These are phyloP conservation scores for Aspergillus latus DNA, from an alignment of 2,329 filamentous ascomycete species.

Conservation along the genomic window DNA sequence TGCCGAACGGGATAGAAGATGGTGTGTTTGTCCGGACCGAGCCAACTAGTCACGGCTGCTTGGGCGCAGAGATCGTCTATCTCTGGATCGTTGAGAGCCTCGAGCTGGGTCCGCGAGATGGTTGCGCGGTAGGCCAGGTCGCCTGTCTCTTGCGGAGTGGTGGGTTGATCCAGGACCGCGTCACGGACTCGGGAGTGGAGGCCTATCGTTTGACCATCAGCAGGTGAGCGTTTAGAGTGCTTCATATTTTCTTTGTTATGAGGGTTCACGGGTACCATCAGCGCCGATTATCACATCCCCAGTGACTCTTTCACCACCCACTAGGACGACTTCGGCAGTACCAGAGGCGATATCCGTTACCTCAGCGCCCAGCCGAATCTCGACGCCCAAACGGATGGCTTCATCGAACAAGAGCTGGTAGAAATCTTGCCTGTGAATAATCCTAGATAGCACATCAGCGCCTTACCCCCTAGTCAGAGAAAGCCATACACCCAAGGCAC, in stretches of 20 bases:
- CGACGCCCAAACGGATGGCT: conserved; percentile 16
- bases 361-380: conserved; percentile 10
- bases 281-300: conserved; percentile 23
- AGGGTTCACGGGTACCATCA: conserved; percentile 15
- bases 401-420: conserved; percentile 20
- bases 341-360: conserved; percentile 13
- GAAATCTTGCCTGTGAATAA: conserved; percentile 25
- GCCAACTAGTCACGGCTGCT: conserved; percentile 58
- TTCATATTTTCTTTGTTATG: too few species aligned
- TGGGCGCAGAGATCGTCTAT: conserved; percentile 44
- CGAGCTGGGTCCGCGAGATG: conserved; percentile 35
- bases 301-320: conserved; percentile 6
- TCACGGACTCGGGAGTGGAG: conserved; percentile 19
- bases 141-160: conserved; percentile 56
- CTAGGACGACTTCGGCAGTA: conserved; percentile 9
- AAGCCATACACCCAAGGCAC: conserved; percentile 25
- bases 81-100: conserved; percentile 44
- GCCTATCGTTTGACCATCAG: conserved; percentile 4
- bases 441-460: conserved; percentile 9
- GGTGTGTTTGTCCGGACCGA: conserved; percentile 60
- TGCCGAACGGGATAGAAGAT: conserved; percentile 62
- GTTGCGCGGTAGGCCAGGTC: conserved; percentile 65
- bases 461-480: neutral
- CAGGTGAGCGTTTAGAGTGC: neutral
- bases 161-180: conserved; percentile 37